A percentile compares a stretch with the other conserved stretches of the same genome.
phyloP scores from a whole-genome alignment of 441 rosid genomes.

The Pelargonium australe region DNA sequence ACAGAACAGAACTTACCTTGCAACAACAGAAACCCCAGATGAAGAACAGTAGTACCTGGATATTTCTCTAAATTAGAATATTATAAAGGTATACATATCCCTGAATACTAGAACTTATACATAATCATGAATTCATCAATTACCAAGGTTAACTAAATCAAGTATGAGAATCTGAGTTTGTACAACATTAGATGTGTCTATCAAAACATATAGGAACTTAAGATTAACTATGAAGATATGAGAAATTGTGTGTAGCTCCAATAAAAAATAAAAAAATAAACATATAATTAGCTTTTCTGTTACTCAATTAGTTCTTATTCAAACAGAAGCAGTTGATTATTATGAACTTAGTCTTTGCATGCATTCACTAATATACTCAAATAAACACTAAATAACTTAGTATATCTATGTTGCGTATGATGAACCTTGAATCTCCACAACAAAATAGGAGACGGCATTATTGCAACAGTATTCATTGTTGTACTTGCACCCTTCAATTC shows the following conservation, averaged over 20 bases:
- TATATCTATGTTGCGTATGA: slow-evolving; percentile 7
- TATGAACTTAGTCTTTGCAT: background rate
- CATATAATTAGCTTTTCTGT: no score
- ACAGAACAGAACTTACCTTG: slow-evolving; percentile 54
- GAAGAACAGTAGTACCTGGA: slow-evolving; percentile 70
- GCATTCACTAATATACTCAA: no score
- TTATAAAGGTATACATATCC: background rate
- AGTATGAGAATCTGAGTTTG: no score
- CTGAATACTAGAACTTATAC: no score
- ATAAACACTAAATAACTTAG: no score
- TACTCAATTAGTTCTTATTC: background rate
- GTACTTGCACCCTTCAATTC: slow-evolving; percentile 42
- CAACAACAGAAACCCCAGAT: slow-evolving; percentile 77
- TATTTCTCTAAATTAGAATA: slow-evolving; percentile 26
- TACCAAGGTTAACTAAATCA: no score
- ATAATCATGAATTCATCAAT: no score
- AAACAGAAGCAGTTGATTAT: background rate
- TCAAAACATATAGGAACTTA: no score
- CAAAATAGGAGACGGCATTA: slow-evolving; percentile 62
- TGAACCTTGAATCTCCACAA: slow-evolving; percentile 79
- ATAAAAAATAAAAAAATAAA: background rate
- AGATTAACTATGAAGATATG: no score
- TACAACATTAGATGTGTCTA: no score
- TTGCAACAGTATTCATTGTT: slow-evolving; percentile 43
- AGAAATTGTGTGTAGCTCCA: background rate